Base-by-base conservation (phyloP, 1,284 basidiomycete genomes). In the Ceratobasidium sp. region DNA sequence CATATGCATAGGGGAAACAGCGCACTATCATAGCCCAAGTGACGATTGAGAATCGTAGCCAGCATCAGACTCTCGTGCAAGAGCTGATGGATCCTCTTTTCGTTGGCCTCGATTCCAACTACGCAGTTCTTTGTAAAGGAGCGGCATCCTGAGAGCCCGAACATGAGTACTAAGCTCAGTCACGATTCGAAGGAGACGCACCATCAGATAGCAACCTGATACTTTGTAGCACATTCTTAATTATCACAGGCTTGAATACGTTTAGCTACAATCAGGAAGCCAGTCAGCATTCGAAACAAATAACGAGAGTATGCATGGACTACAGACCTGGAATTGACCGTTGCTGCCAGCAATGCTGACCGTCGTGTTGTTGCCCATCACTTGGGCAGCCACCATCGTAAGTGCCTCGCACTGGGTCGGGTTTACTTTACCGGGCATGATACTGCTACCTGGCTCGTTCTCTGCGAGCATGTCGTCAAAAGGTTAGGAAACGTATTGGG, bases 361-460 rank as follows among this genome's bases (percentile, higher is more conserved):
- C 77, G 93, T 88, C 52, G 96, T 97, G 86, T 99, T 95, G 87
- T 99, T 99, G 68, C 98, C 98, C 86, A 99, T 98, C 10, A 99
- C 97, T 86, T 99, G 98, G 0, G 97, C 96, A 65, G 96, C 96
- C 59, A 99, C 96, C 98, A 99, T 99, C 33, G 98, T 99, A 79
- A 98, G 86, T 14, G 98, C 98, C 87, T 99, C 98, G 82, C 98
- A 99, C 86, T 99, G 98, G 4, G 98, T 99, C 20, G 98, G 98
- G 88, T 99, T 99, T 78, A 99, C 98, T 87, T 99, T 99, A 80
- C 98, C 98, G 27, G 98, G 98, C 98, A 99, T 99, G 87, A 99
- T 99, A 79, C 96, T 98, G 83, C 96, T 98, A 78, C 98, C 98
- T 60, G 98, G 98, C 86, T 99, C 98, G 85, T 99, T 99, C 87